Percentiles rank a stretch among this genome's conserved stretches.
Conservation (phyloP, 192 early-diverging fungal genomes). For the Backusella luteola region DNA sequence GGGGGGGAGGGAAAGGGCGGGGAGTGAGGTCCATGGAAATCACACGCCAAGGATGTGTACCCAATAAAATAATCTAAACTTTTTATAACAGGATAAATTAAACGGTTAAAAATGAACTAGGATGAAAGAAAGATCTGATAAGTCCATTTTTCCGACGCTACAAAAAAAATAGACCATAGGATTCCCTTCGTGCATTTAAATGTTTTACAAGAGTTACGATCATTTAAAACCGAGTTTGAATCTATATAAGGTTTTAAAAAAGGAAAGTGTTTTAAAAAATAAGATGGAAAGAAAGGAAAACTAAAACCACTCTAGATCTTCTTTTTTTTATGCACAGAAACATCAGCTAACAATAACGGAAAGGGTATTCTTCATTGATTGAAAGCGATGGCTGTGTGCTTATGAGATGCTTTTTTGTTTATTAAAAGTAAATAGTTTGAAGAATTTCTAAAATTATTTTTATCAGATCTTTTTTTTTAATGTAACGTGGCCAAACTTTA, state of each 20-base stretch:
- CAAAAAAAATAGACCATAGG: not conserved
- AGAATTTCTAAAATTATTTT: not conserved
- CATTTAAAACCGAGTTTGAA: slow-evolving; percentile 10
- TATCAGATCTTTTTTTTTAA: slow-evolving; percentile 6
- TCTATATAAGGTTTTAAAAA: not conserved
- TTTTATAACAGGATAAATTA: slow-evolving; percentile 1
- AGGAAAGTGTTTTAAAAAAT: not conserved
- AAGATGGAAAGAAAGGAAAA: not conserved
- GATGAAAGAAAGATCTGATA: not conserved
- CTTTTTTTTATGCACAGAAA: not conserved
- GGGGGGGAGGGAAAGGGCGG: not conserved
- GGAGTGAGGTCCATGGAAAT: not conserved
- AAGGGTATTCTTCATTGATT: not conserved
- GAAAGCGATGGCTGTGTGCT: not conserved
- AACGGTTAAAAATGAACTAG: not conserved
- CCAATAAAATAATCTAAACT: not conserved
- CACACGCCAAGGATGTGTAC: not conserved
- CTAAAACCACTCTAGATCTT: not conserved
- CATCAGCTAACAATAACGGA: not conserved
- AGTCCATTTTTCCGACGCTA: not conserved
- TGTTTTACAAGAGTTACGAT: not conserved
- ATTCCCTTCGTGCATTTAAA: slow-evolving; percentile 3
- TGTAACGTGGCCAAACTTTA: not conserved
- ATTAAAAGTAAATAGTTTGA: not conserved
- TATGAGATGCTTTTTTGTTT: not conserved